Conservation (phyloP, 139 green algal genomes). For the Tetradesmus lagerheimii region DNA sequence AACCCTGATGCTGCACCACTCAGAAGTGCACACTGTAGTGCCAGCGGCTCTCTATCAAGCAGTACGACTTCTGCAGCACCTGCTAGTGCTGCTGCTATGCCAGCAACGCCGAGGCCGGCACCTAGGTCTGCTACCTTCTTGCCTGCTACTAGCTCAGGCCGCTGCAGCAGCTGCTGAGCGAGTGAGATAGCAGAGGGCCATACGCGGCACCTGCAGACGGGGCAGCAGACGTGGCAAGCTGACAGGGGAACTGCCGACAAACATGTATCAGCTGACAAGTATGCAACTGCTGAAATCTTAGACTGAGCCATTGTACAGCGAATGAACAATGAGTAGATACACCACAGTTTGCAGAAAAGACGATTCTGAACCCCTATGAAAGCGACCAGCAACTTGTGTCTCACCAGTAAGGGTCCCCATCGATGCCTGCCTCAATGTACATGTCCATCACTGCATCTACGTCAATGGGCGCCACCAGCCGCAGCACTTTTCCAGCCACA, state of each 20-base stretch:
- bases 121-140: conserved; percentile 48
- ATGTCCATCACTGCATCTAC: conserved; percentile 83
- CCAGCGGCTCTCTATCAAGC: conserved; percentile 84
- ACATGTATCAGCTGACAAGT: not conserved
- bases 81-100: conserved; percentile 78
- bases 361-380: too few species aligned
- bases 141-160: conserved; percentile 67
- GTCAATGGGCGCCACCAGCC: conserved; percentile 62
- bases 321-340: too few species aligned
- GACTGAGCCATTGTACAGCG: too few species aligned
- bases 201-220: conserved; percentile 77
- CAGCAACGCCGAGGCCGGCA: conserved; percentile 79
- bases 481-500: conserved; percentile 37
- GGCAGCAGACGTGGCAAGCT: not conserved
- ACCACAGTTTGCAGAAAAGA: too few species aligned
- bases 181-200: conserved; percentile 89
- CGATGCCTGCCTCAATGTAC: conserved; percentile 69
- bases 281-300: too few species aligned
- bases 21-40: conserved; percentile 81
- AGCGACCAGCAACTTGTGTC: too few species aligned
- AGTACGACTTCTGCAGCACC: conserved; percentile 79
- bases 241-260: too few species aligned
- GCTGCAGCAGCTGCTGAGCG: conserved; percentile 67
- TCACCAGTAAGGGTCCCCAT: conserved; percentile 49
- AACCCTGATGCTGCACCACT: conserved; percentile 56